Conservation (phyloP, 1,284 basidiomycete species). For the Boletus sp. region DNA sequence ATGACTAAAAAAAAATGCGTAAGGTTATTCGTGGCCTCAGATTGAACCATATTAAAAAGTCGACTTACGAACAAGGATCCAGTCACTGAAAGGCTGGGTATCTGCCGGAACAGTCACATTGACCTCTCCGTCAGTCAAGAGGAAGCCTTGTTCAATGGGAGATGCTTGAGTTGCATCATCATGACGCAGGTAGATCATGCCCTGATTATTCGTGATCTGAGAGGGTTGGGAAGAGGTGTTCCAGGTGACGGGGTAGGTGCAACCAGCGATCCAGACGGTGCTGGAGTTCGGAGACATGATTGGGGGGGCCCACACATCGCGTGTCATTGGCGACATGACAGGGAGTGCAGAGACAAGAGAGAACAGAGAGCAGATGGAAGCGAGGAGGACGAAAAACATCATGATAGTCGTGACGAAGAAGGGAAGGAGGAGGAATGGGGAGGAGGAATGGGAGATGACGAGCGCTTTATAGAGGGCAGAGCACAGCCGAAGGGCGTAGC, state of each 20-base stretch:
- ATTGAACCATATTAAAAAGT: neutral
- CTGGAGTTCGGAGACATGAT: constrained; percentile 38
- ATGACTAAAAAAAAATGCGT: constrained; percentile 38
- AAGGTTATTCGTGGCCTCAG: neutral
- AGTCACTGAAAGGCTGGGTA: constrained; percentile 34
- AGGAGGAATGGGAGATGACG: neutral
- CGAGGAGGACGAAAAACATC: constrained; percentile 18
- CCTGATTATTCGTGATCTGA: constrained; percentile 47
- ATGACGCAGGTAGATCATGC: constrained; percentile 42
- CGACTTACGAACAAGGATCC: constrained; percentile 43
- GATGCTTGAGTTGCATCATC: constrained; percentile 26
- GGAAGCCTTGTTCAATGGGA: constrained; percentile 41
- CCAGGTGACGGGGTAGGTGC: constrained; percentile 48
- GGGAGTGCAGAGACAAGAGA: constrained; percentile 30
- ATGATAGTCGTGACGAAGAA: constrained; percentile 18
- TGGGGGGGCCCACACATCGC: constrained; percentile 50
- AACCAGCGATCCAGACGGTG: constrained; percentile 44
- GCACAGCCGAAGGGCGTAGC: constrained; percentile 11
- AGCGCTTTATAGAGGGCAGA: constrained; percentile 15
- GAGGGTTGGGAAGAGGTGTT: constrained; percentile 39
- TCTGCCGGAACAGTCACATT: constrained; percentile 39
- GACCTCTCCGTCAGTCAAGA: constrained; percentile 39
- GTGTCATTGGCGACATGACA: constrained; percentile 15
- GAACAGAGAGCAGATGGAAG: constrained; percentile 19
- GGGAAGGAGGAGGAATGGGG: neutral